Conservation (phyloP, 2,329 filamentous ascomycete genomes). For the Fonsecaea pugnacius region DNA sequence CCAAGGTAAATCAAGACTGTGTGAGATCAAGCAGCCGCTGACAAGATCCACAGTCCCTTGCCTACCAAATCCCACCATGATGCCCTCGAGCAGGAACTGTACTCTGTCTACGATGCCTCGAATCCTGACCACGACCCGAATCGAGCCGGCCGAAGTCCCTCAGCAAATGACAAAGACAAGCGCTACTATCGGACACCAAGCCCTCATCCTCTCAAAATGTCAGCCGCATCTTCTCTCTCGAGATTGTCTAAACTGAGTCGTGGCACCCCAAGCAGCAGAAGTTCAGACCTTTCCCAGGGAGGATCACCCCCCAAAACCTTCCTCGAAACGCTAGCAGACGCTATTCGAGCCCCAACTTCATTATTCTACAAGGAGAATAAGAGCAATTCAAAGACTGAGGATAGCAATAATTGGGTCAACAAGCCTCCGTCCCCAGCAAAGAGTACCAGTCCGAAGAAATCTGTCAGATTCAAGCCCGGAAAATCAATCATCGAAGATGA, state of each 20-base stretch:
- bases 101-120: constrained; percentile 18
- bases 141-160: neutral
- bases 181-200: constrained; percentile 24
- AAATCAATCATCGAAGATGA: constrained; percentile 23
- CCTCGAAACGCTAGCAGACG: constrained; percentile 29
- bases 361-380: constrained; percentile 32
- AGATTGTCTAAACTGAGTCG: constrained; percentile 13
- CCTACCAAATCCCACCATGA: constrained; percentile 5
- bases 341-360: constrained; percentile 24
- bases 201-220: constrained; percentile 28
- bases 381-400: constrained; percentile 1
- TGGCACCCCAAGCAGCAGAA: constrained; percentile 4
- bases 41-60: constrained; percentile 11
- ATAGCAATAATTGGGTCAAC: neutral
- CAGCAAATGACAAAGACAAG: constrained; percentile 9
- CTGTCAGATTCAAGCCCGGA: constrained; percentile 28
- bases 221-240: constrained; percentile 3
- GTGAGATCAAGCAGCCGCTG: neutral
- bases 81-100: constrained; percentile 22
- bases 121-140: constrained; percentile 14
- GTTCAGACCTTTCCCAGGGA: constrained; percentile 19
- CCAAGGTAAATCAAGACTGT: constrained; percentile 12
- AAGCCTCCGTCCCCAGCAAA: neutral
- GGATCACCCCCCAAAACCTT: constrained; percentile 25
- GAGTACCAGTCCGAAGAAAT: constrained; percentile 26